Percentiles rank a stretch among this genome's conserved stretches.
These are phyloP conservation scores for Vitis rupestris DNA, from an alignment of 164 flowering plant genomes.

Conservation along the genomic window DNA sequence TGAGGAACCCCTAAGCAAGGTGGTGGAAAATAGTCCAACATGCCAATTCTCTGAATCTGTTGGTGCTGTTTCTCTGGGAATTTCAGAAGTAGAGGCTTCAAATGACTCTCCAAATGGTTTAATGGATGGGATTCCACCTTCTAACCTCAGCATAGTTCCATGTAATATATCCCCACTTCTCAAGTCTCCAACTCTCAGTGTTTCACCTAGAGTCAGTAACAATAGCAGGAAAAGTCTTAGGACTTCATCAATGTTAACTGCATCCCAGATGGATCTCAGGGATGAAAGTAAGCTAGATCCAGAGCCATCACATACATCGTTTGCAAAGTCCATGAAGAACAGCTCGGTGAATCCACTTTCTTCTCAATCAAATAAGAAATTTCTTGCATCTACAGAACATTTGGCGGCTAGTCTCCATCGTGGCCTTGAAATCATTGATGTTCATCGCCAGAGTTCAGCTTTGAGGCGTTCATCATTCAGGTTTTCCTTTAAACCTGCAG, in stretches of 20 bases:
- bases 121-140: slow-evolving; percentile 23
- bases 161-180: slow-evolving; percentile 47
- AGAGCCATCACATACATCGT: slow-evolving; percentile 33
- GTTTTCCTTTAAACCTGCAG: slow-evolving; percentile 63
- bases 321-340: slow-evolving; percentile 33
- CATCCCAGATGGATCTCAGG: slow-evolving; percentile 49
- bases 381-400: slow-evolving; percentile 45
- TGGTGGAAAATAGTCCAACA: slow-evolving; percentile 3
- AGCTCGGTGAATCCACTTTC: slow-evolving; percentile 27
- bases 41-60: slow-evolving; percentile 12
- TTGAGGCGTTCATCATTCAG: slow-evolving; percentile 72
- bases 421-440: slow-evolving; percentile 75
- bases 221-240: slow-evolving; percentile 75
- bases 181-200: slow-evolving; percentile 67
- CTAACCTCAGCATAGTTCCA: slow-evolving; percentile 41
- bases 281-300: slow-evolving; percentile 15
- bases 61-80: slow-evolving; percentile 17
- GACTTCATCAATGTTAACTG: slow-evolving; percentile 54
- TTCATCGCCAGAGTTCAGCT: slow-evolving; percentile 57
- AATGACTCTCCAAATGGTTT: slow-evolving; percentile 19
- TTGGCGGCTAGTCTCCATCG: slow-evolving; percentile 87
- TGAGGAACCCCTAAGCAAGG: slow-evolving; percentile 18
- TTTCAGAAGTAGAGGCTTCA: slow-evolving; percentile 13
- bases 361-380: slow-evolving; percentile 26
- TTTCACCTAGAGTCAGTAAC: slow-evolving; percentile 56